These are phyloP conservation scores for Xanthoceras sorbifolium DNA, from an alignment of 345 rosid species.

Conservation along the genomic window DNA sequence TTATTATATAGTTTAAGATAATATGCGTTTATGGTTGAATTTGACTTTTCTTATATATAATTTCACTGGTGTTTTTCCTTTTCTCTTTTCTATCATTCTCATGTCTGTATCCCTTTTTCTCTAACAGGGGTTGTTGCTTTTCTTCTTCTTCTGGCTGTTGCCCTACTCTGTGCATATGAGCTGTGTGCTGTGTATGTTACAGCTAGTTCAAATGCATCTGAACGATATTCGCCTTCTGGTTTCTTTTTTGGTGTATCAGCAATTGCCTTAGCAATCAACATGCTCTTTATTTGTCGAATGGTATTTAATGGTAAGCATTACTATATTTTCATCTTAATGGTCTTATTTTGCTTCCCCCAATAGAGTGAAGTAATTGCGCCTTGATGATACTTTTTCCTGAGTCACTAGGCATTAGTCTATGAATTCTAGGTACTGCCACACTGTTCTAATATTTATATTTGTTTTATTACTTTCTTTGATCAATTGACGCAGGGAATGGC, in stretches of 20 bases:
- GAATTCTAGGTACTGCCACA: conserved; percentile 3
- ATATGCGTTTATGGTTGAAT: neutral
- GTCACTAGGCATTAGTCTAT: conserved; percentile 12
- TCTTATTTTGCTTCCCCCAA: conserved; percentile 13
- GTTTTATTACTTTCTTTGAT: conserved; percentile 15
- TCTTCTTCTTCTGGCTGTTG: conserved; percentile 96
- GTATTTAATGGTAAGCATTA: conserved; percentile 87
- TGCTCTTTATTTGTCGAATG: conserved; percentile 98
- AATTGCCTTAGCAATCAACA: conserved; percentile 93
- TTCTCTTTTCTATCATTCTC: conserved; percentile 21
- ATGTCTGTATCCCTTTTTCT: conserved; percentile 26
- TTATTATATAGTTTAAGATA: neutral
- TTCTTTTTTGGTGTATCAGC: conserved; percentile 99
- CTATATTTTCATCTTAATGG: conserved; percentile 19
- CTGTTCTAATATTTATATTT: conserved; percentile 9
- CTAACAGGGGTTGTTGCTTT: conserved; percentile 89
- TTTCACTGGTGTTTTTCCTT: neutral
- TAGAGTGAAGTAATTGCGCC: conserved; percentile 15
- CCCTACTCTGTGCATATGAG: conserved; percentile 93
- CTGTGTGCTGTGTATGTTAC: conserved; percentile 97
- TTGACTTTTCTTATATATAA: neutral
- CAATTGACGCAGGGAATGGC: conserved; percentile 75
- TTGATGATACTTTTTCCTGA: conserved; percentile 18
- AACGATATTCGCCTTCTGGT: conserved; percentile 94
- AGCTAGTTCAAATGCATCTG: conserved; percentile 82